phyloP scores from a whole-genome alignment of 78 protist genomes.

The Acrasis kona region DNA sequence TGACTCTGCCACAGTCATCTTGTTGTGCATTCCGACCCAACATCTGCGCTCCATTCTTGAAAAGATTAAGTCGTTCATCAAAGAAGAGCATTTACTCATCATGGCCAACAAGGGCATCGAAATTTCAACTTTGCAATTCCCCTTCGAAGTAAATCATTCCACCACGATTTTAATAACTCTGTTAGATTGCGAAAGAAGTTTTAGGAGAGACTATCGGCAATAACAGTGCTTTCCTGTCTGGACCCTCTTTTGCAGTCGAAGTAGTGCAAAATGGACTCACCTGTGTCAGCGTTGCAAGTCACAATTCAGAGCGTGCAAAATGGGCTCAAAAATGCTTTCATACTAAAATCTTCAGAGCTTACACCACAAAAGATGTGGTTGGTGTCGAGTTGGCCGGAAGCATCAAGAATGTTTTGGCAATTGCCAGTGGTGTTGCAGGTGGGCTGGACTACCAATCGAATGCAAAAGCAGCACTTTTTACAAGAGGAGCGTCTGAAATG shows the following conservation, averaged over 20 bases:
- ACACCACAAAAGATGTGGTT: slow-evolving; percentile 7
- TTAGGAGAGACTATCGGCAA: slow-evolving; percentile 12
- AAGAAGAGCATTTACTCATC: not conserved
- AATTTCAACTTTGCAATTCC: slow-evolving; percentile 6
- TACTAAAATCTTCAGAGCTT: slow-evolving; percentile 8
- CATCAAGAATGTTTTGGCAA: slow-evolving; percentile 29
- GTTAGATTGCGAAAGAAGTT: slow-evolving; percentile 1
- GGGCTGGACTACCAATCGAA: slow-evolving; percentile 16
- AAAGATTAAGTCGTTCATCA: not conserved
- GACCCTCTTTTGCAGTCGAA: slow-evolving; percentile 32
- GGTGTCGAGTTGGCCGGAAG: slow-evolving; percentile 32
- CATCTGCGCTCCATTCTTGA: not conserved
- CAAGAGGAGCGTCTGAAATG: slow-evolving; percentile 28
- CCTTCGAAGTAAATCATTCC: too few species aligned
- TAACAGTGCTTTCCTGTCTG: slow-evolving; percentile 9
- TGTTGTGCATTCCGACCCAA: not conserved
- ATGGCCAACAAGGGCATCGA: slow-evolving; percentile 3
- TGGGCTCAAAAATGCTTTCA: slow-evolving; percentile 1
- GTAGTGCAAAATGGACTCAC: slow-evolving; percentile 7
- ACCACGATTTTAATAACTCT: too few species aligned
- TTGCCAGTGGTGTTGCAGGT: slow-evolving; percentile 17
- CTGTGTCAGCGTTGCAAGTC: slow-evolving; percentile 12
- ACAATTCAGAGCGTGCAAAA: not conserved
- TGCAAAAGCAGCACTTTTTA: slow-evolving; percentile 23
- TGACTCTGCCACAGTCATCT: not conserved